Evolutionary conservation across 2,329 filamentous ascomycete species (phyloP).

Genomic region (Talaromyces marneffei): DNA sequence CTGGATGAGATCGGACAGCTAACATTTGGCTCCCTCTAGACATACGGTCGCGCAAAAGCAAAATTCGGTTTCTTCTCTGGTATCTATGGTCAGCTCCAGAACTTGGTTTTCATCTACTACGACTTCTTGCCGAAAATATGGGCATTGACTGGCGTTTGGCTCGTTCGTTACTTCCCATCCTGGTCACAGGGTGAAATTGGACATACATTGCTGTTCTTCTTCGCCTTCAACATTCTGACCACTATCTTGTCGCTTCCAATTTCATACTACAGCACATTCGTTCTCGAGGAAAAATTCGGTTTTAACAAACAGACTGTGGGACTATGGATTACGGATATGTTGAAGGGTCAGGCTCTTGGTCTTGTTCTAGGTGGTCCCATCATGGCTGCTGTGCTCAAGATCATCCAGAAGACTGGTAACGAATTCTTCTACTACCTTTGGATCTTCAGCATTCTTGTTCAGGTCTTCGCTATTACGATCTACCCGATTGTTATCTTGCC

Average conservation of each 20-base stretch:
- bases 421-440: constrained; percentile 98
- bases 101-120: constrained; percentile 80
- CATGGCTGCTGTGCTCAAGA: constrained; percentile 84
- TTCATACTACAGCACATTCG: constrained; percentile 88
- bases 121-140: constrained; percentile 89
- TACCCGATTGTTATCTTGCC: constrained; percentile 93
- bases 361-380: constrained; percentile 79
- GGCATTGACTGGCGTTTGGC: constrained; percentile 68
- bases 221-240: constrained; percentile 76
- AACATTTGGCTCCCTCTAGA: constrained; percentile 40
- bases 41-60: constrained; percentile 92
- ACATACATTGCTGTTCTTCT: constrained; percentile 87
- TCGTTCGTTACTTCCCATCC: constrained; percentile 67
- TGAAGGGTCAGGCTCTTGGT: constrained; percentile 82
- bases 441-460: constrained; percentile 82
- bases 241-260: constrained; percentile 73
- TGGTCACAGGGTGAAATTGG: constrained; percentile 87
- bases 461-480: constrained; percentile 91
- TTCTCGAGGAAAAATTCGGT: constrained; percentile 92
- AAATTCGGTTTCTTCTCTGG: constrained; percentile 77
- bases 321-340: constrained; percentile 80
- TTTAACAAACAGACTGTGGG: constrained; percentile 97
- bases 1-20: not conserved
- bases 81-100: constrained; percentile 82
- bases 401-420: constrained; percentile 88